Evolutionary conservation across 306 rosid species (phyloP), one percentile per base, ranked within the genome.

Genomic region (Dalbergia cochinchinensis): DNA sequence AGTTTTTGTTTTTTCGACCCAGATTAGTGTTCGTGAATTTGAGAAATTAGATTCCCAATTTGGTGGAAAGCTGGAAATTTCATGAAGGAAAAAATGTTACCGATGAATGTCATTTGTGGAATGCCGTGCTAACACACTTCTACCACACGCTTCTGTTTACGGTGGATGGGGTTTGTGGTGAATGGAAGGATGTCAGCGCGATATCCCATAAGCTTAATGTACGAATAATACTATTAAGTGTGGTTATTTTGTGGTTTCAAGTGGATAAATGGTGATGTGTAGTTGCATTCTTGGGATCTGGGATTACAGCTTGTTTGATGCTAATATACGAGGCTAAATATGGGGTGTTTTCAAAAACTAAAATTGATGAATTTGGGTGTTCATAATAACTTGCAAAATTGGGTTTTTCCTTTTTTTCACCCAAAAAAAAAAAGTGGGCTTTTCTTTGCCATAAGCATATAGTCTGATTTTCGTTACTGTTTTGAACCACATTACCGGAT

Each of bases 21-120:
- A 18, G 39, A 63, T 31, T 64, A 7, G 65, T 81, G 42, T 33
- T 62, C 59, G 15, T 8, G 77, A 72, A 50, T 72, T 39, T 57
- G 60, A 9, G 16, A 42, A 12, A 55, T 42, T 18, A 9, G 33
- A 35, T 71, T 3, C 14, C 9, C 5, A 31, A 55, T 22, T 22
- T 41, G 31, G 44, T 8, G 34, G 71, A 47, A 34, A 35, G 18
- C 15, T 50, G 4, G 53, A 57, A n/a, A 19, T 79, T 73, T 26
- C 31, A 26, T 26, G 3, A 26, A 26, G 31, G 31, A 26, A 26
- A 26, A 26, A 26, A 26, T 26, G 31, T 26, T 26, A 26, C 31
- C 2, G 1, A 26, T 26, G 3, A 26, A 26, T 22, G 1, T 1
- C 26, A 22, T 26, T 26, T 26, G 31, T 26, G 31, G 31, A 26